Evolutionary conservation across 2,329 filamentous ascomycete genomes (phyloP).

Genomic region (Ophiostoma australiae): DNA sequence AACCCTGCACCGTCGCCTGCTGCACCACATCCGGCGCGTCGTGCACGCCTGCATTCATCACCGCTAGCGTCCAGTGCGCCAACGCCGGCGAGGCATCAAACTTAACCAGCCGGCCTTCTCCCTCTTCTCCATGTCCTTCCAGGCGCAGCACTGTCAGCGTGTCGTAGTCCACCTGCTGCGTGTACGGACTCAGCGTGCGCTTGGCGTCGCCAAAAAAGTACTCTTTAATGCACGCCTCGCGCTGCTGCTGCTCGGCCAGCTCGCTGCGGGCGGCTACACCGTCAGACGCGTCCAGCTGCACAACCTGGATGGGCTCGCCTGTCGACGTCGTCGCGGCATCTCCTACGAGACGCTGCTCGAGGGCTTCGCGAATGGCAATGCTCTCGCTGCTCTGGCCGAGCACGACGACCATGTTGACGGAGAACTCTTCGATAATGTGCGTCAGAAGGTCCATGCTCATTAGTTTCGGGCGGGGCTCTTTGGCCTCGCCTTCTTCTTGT

Average conservation of each 20-base stretch:
- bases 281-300: constrained; percentile 77
- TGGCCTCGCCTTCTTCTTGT: background rate
- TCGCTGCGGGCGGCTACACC: constrained; percentile 76
- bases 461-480: constrained; percentile 33
- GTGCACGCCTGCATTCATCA: constrained; percentile 69
- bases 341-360: constrained; percentile 55
- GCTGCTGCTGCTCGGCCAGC: constrained; percentile 64
- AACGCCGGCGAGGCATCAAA: constrained; percentile 62
- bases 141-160: constrained; percentile 69
- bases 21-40: constrained; percentile 69
- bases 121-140: constrained; percentile 31
- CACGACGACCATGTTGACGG: constrained; percentile 75
- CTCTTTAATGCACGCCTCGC: constrained; percentile 74
- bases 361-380: constrained; percentile 65
- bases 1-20: constrained; percentile 82
- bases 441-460: constrained; percentile 68
- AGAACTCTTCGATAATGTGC: constrained; percentile 62
- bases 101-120: constrained; percentile 48
- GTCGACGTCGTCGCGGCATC: constrained; percentile 43
- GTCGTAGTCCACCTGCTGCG: constrained; percentile 75
- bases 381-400: constrained; percentile 55
- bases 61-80: constrained; percentile 75
- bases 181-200: constrained; percentile 77
- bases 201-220: constrained; percentile 89
- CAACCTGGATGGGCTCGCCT: constrained; percentile 66